Base-by-base conservation (phyloP, 2,329 filamentous ascomycete genomes). In the Fusarium circinatum region DNA sequence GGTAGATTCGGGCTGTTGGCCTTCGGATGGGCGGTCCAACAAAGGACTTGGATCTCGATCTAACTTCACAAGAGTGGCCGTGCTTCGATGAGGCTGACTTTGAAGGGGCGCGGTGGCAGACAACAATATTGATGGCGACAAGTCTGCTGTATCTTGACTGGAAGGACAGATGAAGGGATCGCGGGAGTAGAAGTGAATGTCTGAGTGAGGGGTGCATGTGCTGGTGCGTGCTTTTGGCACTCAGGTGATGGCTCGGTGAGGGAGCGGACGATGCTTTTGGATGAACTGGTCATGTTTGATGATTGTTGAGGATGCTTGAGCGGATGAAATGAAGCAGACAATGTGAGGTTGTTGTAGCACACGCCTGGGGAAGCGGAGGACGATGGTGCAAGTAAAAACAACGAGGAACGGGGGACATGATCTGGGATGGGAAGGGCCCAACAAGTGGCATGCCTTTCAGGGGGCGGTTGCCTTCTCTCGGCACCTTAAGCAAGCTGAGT, bases 51-150 rank as follows among this genome's bases (percentile, higher is more conserved):
- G 8, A 20, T 34, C 8, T 34, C 17, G 30, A 20, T 34, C 18
- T 15, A 34, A 4, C 17, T 20, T 24, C 30, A 20, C 8, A 24
- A 14, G 17, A 20, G 6, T 3, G 6, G 12, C 22, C 7, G 1
- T 34, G n/a, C 12, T 51, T 51, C 48, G 6, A 14, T 11, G 1
- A 18, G 17, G 17, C 22, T 24, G 48, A 24, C 6, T 1, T 24
- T 15, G n/a, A 9, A 24, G 5, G 8, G 12, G 30, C 3, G 11
- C 30, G 34, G 12, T 6, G 12, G 9, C 20, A n/a, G 17, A 13
- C n/a, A 20, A 8, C 22, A 2, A 4, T 24, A 6, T 34, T 8
- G 12, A 17, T 1, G 12, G n/a, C 3, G 4, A 6, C 12, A 20
- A 9, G 12, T 24, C 4, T 20, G 6, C 22, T 14, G 6, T 15